These are phyloP conservation scores for Rusavskia elegans DNA, from an alignment of 495 filamentous ascomycete genomes.

Conservation along the genomic window DNA sequence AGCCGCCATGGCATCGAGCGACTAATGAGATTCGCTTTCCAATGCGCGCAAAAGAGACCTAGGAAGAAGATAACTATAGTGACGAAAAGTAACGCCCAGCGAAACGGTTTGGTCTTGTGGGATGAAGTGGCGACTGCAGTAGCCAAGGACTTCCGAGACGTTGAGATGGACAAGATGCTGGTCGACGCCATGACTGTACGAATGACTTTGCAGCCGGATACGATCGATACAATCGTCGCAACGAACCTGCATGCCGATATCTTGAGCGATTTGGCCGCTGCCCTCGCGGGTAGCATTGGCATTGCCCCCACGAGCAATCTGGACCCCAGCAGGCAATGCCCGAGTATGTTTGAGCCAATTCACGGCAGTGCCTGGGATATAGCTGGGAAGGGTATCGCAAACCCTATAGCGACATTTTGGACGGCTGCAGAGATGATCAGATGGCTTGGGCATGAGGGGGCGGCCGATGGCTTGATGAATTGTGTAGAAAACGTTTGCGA, in stretches of 20 bases:
- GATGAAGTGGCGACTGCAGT: constrained; percentile 33
- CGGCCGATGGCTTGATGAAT: constrained; percentile 37
- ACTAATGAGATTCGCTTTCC: constrained; percentile 40
- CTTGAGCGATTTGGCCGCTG: constrained; percentile 40
- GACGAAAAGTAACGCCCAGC: constrained; percentile 43
- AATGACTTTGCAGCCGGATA: constrained; percentile 38
- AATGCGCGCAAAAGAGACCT: constrained; percentile 29
- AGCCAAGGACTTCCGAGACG: constrained; percentile 34
- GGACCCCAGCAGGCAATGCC: constrained; percentile 42
- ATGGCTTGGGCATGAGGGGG: constrained; percentile 44
- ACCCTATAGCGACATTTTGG: constrained; percentile 59
- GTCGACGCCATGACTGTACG: constrained; percentile 44
- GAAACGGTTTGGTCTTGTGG: constrained; percentile 43
- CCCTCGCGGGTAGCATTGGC: constrained; percentile 38
- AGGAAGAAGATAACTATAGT: constrained; percentile 39
- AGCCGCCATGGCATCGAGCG: constrained; percentile 35
- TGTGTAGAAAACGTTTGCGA: constrained; percentile 46
- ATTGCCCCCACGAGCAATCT: constrained; percentile 48
- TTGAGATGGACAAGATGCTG: constrained; percentile 39
- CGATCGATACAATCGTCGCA: constrained; percentile 39
- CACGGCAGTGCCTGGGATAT: constrained; percentile 59
- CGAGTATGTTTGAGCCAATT: constrained; percentile 54
- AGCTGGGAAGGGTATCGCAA: constrained; percentile 53
- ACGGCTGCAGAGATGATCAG: constrained; percentile 51
- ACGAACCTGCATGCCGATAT: constrained; percentile 43